Evolutionary conservation across 805 yeast species (phyloP).

Genomic region (Candida piceae): DNA sequence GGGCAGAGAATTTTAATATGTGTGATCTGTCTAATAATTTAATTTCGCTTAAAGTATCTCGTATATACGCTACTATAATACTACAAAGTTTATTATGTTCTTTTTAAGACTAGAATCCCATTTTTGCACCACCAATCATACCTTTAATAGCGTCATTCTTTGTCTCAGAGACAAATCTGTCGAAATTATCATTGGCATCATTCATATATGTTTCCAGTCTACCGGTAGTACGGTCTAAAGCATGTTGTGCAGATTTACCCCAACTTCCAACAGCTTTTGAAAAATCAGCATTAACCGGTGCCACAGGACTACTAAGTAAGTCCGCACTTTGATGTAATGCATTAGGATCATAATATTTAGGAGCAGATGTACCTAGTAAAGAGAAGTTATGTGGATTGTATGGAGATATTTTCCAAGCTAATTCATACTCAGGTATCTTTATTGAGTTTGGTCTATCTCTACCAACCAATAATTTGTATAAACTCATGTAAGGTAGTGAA

Average conservation of each 20-base stretch:
- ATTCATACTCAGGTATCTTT: slow-evolving; percentile 44
- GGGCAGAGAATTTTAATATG: too few species aligned
- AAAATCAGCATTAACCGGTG: slow-evolving; percentile 8
- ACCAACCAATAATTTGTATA: slow-evolving; percentile 69
- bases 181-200: slow-evolving; percentile 28
- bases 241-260: slow-evolving; percentile 18
- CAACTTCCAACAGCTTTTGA: slow-evolving; percentile 16
- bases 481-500: slow-evolving; percentile 53
- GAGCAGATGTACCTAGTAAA: slow-evolving; percentile 24
- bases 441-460: slow-evolving; percentile 51
- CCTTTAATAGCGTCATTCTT: slow-evolving; percentile 28
- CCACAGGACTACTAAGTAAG: slow-evolving; percentile 13
- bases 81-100: too few species aligned
- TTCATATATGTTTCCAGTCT: slow-evolving; percentile 23
- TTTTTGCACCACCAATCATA: slow-evolving; percentile 18
- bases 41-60: too few species aligned
- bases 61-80: too few species aligned
- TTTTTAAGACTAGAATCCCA: too few species aligned
- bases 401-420: slow-evolving; percentile 45
- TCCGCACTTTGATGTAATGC: slow-evolving; percentile 28
- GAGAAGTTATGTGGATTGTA: slow-evolving; percentile 30
- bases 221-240: slow-evolving; percentile 21
- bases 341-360: slow-evolving; percentile 29
- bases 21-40: too few species aligned
- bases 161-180: slow-evolving; percentile 25